These are phyloP conservation scores for Dioszegia aurantiaca DNA, from an alignment of 768 basidiomycete genomes.

Conservation along the genomic window DNA sequence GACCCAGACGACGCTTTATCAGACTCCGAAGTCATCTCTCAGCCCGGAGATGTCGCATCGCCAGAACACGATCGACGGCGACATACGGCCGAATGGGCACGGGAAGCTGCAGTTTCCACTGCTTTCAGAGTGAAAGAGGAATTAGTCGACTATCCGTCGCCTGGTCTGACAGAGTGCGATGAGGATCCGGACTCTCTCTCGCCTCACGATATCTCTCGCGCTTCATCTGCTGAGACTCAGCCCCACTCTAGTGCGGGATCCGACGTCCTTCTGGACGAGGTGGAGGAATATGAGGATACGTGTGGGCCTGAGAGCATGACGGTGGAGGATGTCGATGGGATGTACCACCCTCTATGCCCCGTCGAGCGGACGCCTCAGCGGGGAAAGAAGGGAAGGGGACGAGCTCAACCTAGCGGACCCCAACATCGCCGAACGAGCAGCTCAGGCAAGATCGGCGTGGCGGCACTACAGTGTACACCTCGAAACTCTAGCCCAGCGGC, in stretches of 20 bases:
- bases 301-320: slow-evolving; percentile 45
- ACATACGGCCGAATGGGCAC: slow-evolving; percentile 38
- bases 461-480: slow-evolving; percentile 9
- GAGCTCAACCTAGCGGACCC: slow-evolving; percentile 2
- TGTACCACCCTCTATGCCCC: slow-evolving; percentile 21
- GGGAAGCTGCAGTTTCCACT: slow-evolving; percentile 26
- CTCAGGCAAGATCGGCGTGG: slow-evolving; percentile 43
- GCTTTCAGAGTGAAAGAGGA: slow-evolving; percentile 32
- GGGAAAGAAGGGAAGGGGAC: slow-evolving; percentile 13
- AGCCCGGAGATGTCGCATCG: slow-evolving; percentile 31
- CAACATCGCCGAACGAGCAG: slow-evolving; percentile 18
- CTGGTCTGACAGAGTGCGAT: slow-evolving; percentile 23
- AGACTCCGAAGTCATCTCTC: slow-evolving; percentile 32
- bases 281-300: slow-evolving; percentile 28
- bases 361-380: slow-evolving; percentile 31
- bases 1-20: slow-evolving; percentile 32
- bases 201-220: slow-evolving; percentile 26
- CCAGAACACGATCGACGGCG: slow-evolving; percentile 39
- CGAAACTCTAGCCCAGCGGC: slow-evolving; percentile 13
- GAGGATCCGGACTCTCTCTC: slow-evolving; percentile 13
- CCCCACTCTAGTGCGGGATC: slow-evolving; percentile 34
- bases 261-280: slow-evolving; percentile 20
- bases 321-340: slow-evolving; percentile 36
- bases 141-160: slow-evolving; percentile 41
- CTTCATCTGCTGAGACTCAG: slow-evolving; percentile 26